These are phyloP conservation scores for Fusarium goolgardi DNA, from an alignment of 2,329 filamentous ascomycete genomes.

Conservation along the genomic window DNA sequence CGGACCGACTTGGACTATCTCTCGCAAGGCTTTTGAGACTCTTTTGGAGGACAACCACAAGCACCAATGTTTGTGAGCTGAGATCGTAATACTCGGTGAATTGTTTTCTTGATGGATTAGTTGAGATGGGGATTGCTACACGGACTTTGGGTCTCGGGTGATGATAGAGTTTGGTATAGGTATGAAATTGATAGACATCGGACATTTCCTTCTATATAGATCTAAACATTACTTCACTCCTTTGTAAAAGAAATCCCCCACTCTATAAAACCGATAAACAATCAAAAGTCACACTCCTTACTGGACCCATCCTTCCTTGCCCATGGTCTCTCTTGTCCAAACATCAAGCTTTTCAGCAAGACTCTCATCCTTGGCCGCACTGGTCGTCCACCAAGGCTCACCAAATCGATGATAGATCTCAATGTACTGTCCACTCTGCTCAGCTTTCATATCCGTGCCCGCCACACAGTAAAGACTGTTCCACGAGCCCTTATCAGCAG, in stretches of 20 bases:
- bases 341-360: constrained; percentile 29
- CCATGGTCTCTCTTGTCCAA: constrained; percentile 34
- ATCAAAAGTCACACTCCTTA: not conserved
- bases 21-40: constrained; percentile 11
- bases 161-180: not conserved
- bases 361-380: constrained; percentile 21
- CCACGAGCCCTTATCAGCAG: constrained; percentile 33
- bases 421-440: constrained; percentile 33
- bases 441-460: constrained; percentile 18
- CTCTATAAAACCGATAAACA: not conserved
- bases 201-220: not conserved
- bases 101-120: not conserved
- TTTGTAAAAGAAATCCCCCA: not conserved
- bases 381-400: constrained; percentile 30
- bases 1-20: constrained; percentile 14
- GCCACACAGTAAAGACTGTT: constrained; percentile 37
- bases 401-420: constrained; percentile 20
- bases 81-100: fast-evolving
- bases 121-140: too few species aligned
- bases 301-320: constrained; percentile 18
- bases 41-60: constrained; percentile 11
- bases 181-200: not conserved
- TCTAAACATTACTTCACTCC: not conserved
- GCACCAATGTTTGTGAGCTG: too few species aligned
- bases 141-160: not conserved